Conservation (phyloP, 2,329 filamentous ascomycete genomes). For the Colletotrichum sp. region DNA sequence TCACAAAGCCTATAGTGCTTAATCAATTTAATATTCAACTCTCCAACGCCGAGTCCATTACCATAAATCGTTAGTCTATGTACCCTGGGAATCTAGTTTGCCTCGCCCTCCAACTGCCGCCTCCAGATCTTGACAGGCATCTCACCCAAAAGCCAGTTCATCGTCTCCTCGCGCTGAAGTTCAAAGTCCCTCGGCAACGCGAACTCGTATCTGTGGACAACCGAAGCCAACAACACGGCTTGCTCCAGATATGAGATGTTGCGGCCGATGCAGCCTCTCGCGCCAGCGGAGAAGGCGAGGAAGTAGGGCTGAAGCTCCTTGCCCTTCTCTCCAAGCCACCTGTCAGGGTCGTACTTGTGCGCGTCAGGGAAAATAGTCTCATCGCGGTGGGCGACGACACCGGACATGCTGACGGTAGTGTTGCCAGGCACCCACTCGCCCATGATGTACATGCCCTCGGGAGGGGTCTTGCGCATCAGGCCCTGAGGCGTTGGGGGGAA, state of each 20-base stretch:
- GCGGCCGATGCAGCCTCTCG: constrained; percentile 28
- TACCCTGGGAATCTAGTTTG: neutral
- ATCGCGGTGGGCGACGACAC: constrained; percentile 21
- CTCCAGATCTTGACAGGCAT: constrained; percentile 15
- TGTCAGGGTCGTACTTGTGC: constrained; percentile 29
- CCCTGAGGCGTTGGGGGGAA: constrained; percentile 47
- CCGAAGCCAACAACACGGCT: constrained; percentile 44
- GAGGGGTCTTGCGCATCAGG: constrained; percentile 48
- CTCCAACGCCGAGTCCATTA: neutral
- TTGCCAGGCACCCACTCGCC: constrained; percentile 50
- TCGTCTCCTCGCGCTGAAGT: constrained; percentile 7
- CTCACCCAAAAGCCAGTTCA: constrained; percentile 14
- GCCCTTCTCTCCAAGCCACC: constrained; percentile 44
- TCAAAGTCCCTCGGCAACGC: constrained; percentile 26
- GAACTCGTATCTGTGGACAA: constrained; percentile 48
- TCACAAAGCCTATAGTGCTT: neutral
- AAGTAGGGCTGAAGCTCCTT: constrained; percentile 43
- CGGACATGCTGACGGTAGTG: constrained; percentile 48
- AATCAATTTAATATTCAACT: neutral
- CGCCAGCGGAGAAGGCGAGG: constrained; percentile 38
- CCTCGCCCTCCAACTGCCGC: neutral
- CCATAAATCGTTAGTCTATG: neutral
- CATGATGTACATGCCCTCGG: constrained; percentile 45
- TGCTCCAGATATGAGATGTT: constrained; percentile 50
- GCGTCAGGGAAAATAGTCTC: constrained; percentile 4